phyloP scores from a whole-genome alignment of 2,329 filamentous ascomycete genomes.

The Mycosphaerella sp. region DNA sequence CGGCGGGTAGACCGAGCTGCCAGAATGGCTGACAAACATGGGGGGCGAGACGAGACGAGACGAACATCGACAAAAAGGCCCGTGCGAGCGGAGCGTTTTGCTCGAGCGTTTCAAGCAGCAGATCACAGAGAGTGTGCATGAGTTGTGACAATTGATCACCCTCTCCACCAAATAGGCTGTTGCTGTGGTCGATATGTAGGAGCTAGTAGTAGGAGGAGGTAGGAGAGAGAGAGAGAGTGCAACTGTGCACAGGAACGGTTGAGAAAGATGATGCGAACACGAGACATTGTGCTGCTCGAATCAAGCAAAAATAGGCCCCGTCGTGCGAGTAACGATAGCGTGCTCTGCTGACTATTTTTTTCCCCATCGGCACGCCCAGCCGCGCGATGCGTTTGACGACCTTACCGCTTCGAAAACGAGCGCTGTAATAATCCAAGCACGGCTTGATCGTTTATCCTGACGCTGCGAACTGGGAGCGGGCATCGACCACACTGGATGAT shows the following conservation, averaged over 20 bases:
- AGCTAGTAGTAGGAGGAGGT: too few species aligned
- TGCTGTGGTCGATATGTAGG: not conserved
- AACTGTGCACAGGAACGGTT: not conserved
- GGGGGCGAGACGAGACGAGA: conserved; percentile 7
- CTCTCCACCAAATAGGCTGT: not conserved
- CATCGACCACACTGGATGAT: conserved; percentile 1
- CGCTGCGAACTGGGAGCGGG: not conserved
- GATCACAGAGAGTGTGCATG: conserved; percentile 6
- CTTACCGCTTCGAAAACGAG: conserved; percentile 4
- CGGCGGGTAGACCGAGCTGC: conserved; percentile 4
- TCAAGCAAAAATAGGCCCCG: conserved; percentile 5
- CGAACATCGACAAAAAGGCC: conserved; percentile 5
- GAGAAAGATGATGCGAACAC: not conserved
- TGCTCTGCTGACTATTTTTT: not conserved
- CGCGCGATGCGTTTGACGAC: conserved; percentile 5
- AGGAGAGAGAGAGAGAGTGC: not conserved
- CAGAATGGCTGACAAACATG: not conserved
- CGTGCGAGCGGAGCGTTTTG: conserved; percentile 10
- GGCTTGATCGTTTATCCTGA: not conserved
- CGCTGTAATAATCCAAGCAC: not conserved
- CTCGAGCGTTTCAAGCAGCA: conserved; percentile 13
- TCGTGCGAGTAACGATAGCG: conserved; percentile 4
- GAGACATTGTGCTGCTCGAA: not conserved
- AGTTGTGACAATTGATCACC: conserved; percentile 16
- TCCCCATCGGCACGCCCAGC: conserved; percentile 5